Evolutionary conservation across 208 protist species (phyloP).

Genomic region (Angomonas desouzai): DNA sequence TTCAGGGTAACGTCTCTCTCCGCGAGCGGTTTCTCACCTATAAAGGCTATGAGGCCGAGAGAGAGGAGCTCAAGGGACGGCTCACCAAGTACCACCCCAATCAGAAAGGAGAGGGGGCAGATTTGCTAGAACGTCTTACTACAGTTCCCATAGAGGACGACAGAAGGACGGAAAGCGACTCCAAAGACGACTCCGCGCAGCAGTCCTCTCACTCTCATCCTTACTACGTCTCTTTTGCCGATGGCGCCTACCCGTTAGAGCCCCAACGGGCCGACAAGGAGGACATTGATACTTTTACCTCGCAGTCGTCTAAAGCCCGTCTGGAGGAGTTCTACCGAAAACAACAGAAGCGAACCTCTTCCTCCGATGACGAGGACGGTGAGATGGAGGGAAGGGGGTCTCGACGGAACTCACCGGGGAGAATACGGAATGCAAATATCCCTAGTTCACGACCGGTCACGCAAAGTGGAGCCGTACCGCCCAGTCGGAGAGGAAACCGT

Average conservation of each 20-base stretch:
- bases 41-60: conserved; percentile 24
- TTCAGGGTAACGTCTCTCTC: conserved; percentile 44
- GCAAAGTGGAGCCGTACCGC: not conserved
- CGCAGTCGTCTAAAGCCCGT: not conserved
- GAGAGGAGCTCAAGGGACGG: conserved; percentile 8
- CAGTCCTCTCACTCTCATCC: not conserved
- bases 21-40: conserved; percentile 61
- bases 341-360: conserved; percentile 6
- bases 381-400: no score
- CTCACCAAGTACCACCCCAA: not conserved
- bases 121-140: not conserved
- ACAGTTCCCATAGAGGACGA: not conserved
- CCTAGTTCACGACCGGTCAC: not conserved
- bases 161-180: not conserved
- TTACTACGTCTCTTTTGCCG: not conserved
- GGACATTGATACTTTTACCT: not conserved
- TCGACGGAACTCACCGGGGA: not conserved
- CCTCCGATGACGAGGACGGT: not conserved
- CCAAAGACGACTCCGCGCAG: not conserved
- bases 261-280: conserved; percentile 1
- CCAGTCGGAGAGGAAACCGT: not conserved
- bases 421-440: not conserved
- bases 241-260: not conserved
- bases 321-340: conserved; percentile 1
- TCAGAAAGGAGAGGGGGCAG: not conserved